Evolutionary conservation across 768 basidiomycete species (phyloP), one percentile per base, ranked within the genome.

Genomic region (Suillus subaureus): DNA sequence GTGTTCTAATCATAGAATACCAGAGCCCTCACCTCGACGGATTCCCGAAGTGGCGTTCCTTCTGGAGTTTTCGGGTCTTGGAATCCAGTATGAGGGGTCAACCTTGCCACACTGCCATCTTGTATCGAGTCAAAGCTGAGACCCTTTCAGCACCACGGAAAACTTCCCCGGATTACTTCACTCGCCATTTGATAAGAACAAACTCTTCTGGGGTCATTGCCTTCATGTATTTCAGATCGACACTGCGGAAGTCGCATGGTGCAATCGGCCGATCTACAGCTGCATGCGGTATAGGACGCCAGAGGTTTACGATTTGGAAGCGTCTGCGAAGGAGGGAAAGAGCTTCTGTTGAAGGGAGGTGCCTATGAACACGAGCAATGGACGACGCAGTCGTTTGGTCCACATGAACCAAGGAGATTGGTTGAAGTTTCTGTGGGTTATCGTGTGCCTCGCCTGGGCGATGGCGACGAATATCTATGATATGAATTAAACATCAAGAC

Each of bases 291-390:
- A 86, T 83, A 1, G 85, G 85, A 26, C 85, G 79, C 85, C 85
- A 86, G 64, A 86, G 72, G 71, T 85, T 85, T 66, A 86, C 79
- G 67, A 86, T 82, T 68, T 85, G 83, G 73, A 83, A 85, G 65
- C 84, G 82, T 28, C 76, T 72, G 66, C 78, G 71, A 42, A 84
- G 77, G 58, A 84, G 69, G 51, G 40, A 72, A 67, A 75, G 75
- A 0, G 76, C 82, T 47, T 84, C 82, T 55, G 70, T 74, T 2
- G 73, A 62, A 0, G 83, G 81, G 15, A 83, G 77, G 67, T 85
- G 83, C 42, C 77, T 78, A 42, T 77, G 73, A 16, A 85, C 84
- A 5, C 82, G 79, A 9, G 78, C 79, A 26, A 74, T 69, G 37
- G 82, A 78, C 7, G 82, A 78, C 1, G 67, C 68, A 0, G 77